Conservation (phyloP, 768 basidiomycete species). For the Suillus sp. region DNA sequence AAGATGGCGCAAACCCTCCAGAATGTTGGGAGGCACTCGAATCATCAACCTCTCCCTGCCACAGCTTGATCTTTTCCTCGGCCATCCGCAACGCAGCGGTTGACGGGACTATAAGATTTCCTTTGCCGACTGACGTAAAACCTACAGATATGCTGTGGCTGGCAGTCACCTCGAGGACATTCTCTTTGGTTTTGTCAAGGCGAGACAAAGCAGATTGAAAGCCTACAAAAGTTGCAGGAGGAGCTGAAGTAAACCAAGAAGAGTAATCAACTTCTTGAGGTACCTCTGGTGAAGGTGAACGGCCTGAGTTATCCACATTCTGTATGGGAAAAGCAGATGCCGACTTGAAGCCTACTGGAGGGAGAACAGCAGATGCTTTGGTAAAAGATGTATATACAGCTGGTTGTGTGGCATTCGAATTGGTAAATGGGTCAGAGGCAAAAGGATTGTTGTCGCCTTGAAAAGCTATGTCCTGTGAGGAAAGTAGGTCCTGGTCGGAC, state of each 20-base stretch:
- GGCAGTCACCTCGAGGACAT: slow-evolving; percentile 7
- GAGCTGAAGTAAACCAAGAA: slow-evolving; percentile 51
- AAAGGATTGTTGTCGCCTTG: slow-evolving; percentile 29
- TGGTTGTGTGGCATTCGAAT: not conserved
- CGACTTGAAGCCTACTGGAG: not conserved
- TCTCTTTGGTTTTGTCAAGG: slow-evolving; percentile 9
- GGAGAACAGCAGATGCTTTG: slow-evolving; percentile 18
- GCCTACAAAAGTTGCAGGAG: slow-evolving; percentile 30
- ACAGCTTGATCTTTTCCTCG: slow-evolving; percentile 50
- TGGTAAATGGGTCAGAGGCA: not conserved
- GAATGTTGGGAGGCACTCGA: slow-evolving; percentile 9
- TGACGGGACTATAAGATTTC: slow-evolving; percentile 52
- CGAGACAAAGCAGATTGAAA: slow-evolving; percentile 41
- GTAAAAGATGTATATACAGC: slow-evolving; percentile 25
- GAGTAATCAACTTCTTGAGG: slow-evolving; percentile 44
- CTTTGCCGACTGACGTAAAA: slow-evolving; percentile 30
- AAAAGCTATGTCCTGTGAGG: slow-evolving; percentile 1
- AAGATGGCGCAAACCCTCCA: slow-evolving; percentile 7
- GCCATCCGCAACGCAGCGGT: slow-evolving; percentile 56
- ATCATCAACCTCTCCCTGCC: slow-evolving; percentile 44
- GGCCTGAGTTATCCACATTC: slow-evolving; percentile 12
- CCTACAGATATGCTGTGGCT: slow-evolving; percentile 30
- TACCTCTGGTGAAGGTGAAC: slow-evolving; percentile 41
- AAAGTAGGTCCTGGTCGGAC: not conserved
- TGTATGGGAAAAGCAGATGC: slow-evolving; percentile 1